Conservation (phyloP, 2,329 filamentous ascomycete species). For the Xylariaceae sp. region DNA sequence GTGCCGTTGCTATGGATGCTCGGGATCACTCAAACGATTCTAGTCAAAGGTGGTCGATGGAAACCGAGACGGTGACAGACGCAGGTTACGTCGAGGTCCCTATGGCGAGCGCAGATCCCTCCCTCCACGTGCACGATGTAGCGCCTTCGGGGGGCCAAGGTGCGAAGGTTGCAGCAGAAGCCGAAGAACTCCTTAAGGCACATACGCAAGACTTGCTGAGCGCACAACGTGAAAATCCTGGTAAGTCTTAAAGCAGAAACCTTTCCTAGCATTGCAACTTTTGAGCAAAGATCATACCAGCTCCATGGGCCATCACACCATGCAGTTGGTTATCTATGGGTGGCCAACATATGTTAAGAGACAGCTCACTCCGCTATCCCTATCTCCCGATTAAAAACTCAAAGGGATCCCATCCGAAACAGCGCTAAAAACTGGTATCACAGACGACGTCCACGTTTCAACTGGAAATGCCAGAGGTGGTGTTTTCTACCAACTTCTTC, state of each 20-base stretch:
- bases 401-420: constrained; percentile 7
- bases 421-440: neutral
- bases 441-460: constrained; percentile 19
- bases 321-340: neutral
- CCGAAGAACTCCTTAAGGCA: constrained; percentile 28
- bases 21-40: constrained; percentile 32
- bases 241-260: constrained; percentile 8
- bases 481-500: constrained; percentile 36
- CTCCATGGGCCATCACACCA: no score
- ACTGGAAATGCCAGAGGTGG: constrained; percentile 26
- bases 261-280: no score
- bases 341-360: no score
- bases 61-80: constrained; percentile 20
- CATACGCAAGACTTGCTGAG: constrained; percentile 17
- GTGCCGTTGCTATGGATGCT: constrained; percentile 45
- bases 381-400: neutral
- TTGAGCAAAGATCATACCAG: no score
- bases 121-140: neutral
- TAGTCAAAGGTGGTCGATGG: constrained; percentile 32
- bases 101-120: constrained; percentile 1
- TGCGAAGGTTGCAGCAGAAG: constrained; percentile 20
- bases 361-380: neutral
- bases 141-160: neutral
- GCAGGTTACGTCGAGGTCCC: constrained; percentile 16
- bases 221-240: constrained; percentile 2